A percentile compares a stretch with the other conserved stretches of the same genome.
Evolutionary conservation across 371 early-diverging fungal genomes (phyloP).

Genomic region (Mortierella polycephala): DNA sequence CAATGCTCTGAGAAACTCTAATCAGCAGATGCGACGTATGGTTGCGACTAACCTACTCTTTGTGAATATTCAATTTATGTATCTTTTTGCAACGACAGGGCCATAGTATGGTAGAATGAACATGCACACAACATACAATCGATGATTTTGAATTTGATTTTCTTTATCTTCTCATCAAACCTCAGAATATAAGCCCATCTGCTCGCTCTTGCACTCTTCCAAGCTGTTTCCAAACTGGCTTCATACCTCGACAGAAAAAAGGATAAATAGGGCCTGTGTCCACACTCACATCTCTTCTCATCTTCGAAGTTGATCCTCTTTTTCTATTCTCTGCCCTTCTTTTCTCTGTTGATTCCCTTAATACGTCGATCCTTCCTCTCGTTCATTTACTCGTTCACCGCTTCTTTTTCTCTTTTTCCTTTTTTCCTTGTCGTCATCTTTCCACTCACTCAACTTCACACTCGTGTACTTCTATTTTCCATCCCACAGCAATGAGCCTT

Average conservation of each 20-base stretch:
- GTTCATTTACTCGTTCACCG: neutral
- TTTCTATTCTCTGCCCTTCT: neutral
- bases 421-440: conserved; percentile 2
- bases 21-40: no score
- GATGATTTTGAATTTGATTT: no score
- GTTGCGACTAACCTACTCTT: no score
- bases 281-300: neutral
- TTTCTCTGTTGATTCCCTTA: neutral
- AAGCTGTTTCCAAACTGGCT: neutral
- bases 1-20: no score
- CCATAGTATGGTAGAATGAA: no score
- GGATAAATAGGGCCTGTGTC: neutral
- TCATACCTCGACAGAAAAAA: neutral
- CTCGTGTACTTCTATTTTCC: neutral
- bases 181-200: no score
- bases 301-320: neutral
- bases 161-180: no score
- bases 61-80: no score
- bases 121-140: no score
- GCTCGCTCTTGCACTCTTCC: neutral
- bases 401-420: neutral
- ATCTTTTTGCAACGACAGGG: no score
- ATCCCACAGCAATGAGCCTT: neutral
- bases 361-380: neutral
- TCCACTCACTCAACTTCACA: neutral